Conservation (phyloP, 2,329 filamentous ascomycete genomes). For the Arthroderma sp. region DNA sequence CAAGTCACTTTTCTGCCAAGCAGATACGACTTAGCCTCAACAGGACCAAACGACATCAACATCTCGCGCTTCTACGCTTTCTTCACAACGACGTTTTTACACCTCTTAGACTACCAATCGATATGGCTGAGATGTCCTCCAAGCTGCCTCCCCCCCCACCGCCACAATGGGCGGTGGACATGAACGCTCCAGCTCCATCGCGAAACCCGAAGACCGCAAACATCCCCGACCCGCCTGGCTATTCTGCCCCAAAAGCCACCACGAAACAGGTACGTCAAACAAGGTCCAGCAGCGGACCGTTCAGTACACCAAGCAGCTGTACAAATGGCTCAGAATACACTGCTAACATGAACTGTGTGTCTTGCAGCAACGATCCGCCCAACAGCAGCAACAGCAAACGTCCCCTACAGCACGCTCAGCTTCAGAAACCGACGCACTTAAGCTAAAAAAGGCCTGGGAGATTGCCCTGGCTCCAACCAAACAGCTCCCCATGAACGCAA, state of each 20-base stretch:
- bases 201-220: slow-evolving; percentile 50
- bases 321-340: neutral
- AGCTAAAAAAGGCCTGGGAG: slow-evolving; percentile 98
- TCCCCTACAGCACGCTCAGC: slow-evolving; percentile 52
- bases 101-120: neutral
- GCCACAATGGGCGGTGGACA: slow-evolving; percentile 72
- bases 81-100: too few relatives aligned
- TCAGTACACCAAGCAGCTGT: too few relatives aligned
- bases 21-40: too few relatives aligned
- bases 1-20: too few relatives aligned
- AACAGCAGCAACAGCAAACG: slow-evolving; percentile 25
- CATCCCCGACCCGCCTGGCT: slow-evolving; percentile 80
- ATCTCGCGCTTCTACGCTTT: too few relatives aligned
- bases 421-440: slow-evolving; percentile 81
- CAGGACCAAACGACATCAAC: too few relatives aligned
- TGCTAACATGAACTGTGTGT: neutral
- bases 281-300: too few relatives aligned
- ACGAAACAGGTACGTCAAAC: slow-evolving; percentile 42
- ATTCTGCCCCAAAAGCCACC: slow-evolving; percentile 38
- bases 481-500: slow-evolving; percentile 89
- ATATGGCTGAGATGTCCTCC: neutral
- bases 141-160: slow-evolving; percentile 30
- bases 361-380: slow-evolving; percentile 16
- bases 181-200: slow-evolving; percentile 55
- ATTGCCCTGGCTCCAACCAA: slow-evolving; percentile 87